A percentile compares a stretch with the other conserved stretches of the same genome.
These are phyloP conservation scores for Pulveroboletus frians DNA, from an alignment of 768 basidiomycete species.

Conservation along the genomic window DNA sequence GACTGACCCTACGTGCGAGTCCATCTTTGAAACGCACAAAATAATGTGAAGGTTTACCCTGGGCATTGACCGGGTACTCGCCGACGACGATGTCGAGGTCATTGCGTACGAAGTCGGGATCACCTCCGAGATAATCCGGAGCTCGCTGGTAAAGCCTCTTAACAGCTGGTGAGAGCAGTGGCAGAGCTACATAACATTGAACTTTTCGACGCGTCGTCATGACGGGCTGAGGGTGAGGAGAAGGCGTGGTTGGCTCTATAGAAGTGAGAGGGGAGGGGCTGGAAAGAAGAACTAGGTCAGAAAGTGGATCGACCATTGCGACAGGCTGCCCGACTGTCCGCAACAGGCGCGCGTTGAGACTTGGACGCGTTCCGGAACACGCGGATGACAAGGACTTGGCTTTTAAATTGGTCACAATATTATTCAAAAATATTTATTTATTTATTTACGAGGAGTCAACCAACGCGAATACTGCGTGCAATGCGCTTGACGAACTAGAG, in stretches of 20 bases:
- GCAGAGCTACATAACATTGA: conserved; percentile 35
- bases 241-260: conserved; percentile 2
- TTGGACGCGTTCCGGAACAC: conserved; percentile 10
- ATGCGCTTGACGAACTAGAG: conserved; percentile 37
- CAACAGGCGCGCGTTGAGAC: conserved; percentile 8
- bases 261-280: conserved; percentile 17
- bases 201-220: conserved; percentile 12
- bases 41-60: conserved; percentile 43
- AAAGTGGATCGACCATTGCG: conserved; percentile 13
- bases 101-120: conserved; percentile 27
- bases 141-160: conserved; percentile 40
- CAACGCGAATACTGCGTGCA: conserved; percentile 45
- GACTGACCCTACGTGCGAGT: conserved; percentile 52
- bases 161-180: conserved; percentile 33
- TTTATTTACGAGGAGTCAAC: too few species aligned
- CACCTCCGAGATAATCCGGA: conserved; percentile 32
- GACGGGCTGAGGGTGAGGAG: not conserved
- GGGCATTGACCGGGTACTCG: conserved; percentile 36
- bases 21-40: conserved; percentile 57
- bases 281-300: conserved; percentile 17
- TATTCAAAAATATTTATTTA: too few species aligned
- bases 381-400: not conserved
- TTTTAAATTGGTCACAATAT: too few species aligned
- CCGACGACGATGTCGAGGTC: conserved; percentile 51
- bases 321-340: not conserved